These are phyloP conservation scores for Cymbidium sinense DNA, from an alignment of 106 monocot genomes.

Conservation along the genomic window DNA sequence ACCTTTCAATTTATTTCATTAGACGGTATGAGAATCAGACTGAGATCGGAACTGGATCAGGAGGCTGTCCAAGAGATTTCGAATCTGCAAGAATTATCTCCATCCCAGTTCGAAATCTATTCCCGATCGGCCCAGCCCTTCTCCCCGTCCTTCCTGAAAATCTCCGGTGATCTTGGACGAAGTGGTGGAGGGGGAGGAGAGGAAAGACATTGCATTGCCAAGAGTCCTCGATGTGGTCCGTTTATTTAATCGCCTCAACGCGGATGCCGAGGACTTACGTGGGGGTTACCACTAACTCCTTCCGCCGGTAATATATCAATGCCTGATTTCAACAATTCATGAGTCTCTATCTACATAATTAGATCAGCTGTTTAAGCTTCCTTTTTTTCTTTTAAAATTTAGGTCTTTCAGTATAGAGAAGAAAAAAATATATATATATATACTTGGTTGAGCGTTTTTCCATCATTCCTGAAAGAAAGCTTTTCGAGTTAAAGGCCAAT, in stretches of 20 bases:
- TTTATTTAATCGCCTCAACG: constrained; percentile 58
- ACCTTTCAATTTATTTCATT: too few species aligned
- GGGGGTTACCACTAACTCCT: constrained; percentile 66
- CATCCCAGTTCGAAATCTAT: neutral
- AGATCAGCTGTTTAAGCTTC: neutral
- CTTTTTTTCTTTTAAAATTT: neutral
- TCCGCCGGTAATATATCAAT: constrained; percentile 34
- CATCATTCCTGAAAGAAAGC: neutral
- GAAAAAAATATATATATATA: too few species aligned
- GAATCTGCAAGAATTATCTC: neutral
- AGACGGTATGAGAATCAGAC: too few species aligned
- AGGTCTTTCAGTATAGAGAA: neutral
- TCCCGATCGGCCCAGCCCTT: neutral
- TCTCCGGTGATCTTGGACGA: neutral
- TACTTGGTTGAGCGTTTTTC: neutral
- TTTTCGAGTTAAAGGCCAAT: neutral
- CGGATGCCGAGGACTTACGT: constrained; percentile 49
- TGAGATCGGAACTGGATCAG: neutral
- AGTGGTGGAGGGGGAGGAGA: neutral
- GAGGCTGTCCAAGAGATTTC: neutral
- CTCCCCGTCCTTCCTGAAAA: neutral
- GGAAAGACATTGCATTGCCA: neutral
- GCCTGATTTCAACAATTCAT: neutral
- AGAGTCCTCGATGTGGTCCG: constrained; percentile 27
- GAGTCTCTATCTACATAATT: neutral